Evolutionary conservation across 1,284 basidiomycete genomes (phyloP).

Genomic region (Mrakiaceae sp.): DNA sequence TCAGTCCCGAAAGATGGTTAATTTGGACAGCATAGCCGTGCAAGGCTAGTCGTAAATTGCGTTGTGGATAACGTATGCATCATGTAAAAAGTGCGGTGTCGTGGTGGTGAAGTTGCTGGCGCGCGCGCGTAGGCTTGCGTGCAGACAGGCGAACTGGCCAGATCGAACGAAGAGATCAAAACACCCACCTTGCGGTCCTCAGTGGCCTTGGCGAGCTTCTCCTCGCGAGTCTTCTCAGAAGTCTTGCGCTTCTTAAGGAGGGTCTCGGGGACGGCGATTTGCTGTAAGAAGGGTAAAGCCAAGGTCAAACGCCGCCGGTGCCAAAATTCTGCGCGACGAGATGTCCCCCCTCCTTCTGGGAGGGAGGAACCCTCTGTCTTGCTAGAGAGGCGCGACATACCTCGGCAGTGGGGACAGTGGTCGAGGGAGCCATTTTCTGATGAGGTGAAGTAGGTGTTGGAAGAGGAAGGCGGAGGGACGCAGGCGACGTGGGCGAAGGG

Average conservation of each 20-base stretch:
- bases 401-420: constrained; percentile 30
- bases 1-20: constrained; percentile 99
- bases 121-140: not conserved
- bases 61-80: constrained; percentile 59
- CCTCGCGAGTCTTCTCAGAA: constrained; percentile 94
- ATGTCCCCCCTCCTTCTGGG: too few relatives aligned
- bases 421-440: constrained; percentile 30
- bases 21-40: constrained; percentile 62
- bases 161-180: not conserved
- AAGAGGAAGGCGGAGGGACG: not conserved
- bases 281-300: constrained; percentile 18
- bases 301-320: too few relatives aligned
- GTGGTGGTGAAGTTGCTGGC: not conserved
- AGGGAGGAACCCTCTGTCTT: too few relatives aligned
- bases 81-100: constrained; percentile 37
- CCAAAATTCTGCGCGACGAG: too few relatives aligned
- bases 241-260: constrained; percentile 99
- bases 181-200: constrained; percentile 85
- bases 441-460: not conserved
- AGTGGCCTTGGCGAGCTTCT: constrained; percentile 72
- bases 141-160: not conserved
- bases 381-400: constrained; percentile 14
- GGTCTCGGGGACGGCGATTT: constrained; percentile 89
- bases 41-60: constrained; percentile 32
- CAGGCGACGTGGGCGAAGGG: not conserved